Evolutionary conservation across 768 basidiomycete species (phyloP), one percentile per base, ranked within the genome.

Genomic region (Leccinellum rugosiceps): DNA sequence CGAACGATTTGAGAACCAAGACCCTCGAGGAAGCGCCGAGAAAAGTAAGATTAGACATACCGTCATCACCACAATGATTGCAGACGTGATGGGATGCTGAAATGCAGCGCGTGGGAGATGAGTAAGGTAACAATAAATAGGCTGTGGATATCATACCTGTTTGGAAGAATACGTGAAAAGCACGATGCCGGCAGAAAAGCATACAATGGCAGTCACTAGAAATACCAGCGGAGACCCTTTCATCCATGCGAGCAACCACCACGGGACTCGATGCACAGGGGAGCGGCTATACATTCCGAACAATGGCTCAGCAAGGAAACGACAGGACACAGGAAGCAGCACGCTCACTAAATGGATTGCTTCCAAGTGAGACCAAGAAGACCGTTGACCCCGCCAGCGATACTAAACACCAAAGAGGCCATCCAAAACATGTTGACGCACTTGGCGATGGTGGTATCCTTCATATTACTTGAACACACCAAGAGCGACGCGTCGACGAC

Each of bases 221-320:
- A 92, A 90, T 53, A 91, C 86, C 32, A 92, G 78, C 9, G 90
- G 90, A 1, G 88, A 89, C 13, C 88, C 79, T 67, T 91, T 92
- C 75, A 92, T 90, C 88, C 88, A 92, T 61, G 88, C 86, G 21
- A 81, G 66, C 15, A 82, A 69, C 80, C 80, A 81, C 81, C 80
- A 80, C 6, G 80, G 81, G 13, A 82, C 80, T 32, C 79, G 76
- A 52, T 82, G 77, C 19, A 77, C 68, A 25, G 81, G 80, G 2
- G 80, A 82, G 32, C 80, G 81, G 60, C 80, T 63, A 32, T 41
- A 41, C 11, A 10, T 23, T 44, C n/a, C n/a, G n/a, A n/a, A n/a
- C 0, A 17, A 48, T 7, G 2, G 17, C 7, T 60, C 34, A 60
- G 56, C 53, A 56, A 52, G 38, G 1, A 14, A 25, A 32, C 0